These are phyloP conservation scores for Clavispora fructus DNA, from an alignment of 805 yeast species.

Conservation along the genomic window DNA sequence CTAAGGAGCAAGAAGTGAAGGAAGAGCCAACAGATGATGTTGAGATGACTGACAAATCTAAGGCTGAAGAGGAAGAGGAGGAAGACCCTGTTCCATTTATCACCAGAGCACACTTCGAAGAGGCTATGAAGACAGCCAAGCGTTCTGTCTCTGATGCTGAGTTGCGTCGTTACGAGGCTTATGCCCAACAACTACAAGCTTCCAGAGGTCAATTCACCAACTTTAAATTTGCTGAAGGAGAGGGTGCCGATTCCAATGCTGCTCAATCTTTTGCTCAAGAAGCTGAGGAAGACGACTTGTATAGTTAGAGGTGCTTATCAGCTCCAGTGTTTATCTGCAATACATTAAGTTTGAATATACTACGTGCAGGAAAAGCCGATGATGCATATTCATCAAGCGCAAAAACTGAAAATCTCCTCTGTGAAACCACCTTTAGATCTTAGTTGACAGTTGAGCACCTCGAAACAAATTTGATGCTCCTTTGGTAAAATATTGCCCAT, in stretches of 20 bases:
- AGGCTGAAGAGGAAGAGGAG: slow-evolving; percentile 55
- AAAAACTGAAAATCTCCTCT: too few species aligned
- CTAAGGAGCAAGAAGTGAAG: slow-evolving; percentile 32
- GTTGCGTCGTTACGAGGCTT: slow-evolving; percentile 96
- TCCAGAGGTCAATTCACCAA: slow-evolving; percentile 92
- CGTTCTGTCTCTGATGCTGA: slow-evolving; percentile 97
- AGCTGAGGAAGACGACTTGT: slow-evolving; percentile 36
- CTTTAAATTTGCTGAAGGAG: slow-evolving; percentile 70
- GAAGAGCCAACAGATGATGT: slow-evolving; percentile 40
- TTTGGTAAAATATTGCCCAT: too few species aligned
- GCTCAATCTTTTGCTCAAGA: slow-evolving; percentile 41
- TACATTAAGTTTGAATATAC: neutral
- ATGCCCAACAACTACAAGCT: slow-evolving; percentile 92
- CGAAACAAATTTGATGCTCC: too few species aligned
- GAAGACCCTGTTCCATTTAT: slow-evolving; percentile 96
- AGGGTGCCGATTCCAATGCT: slow-evolving; percentile 20
- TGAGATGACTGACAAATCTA: slow-evolving; percentile 36
- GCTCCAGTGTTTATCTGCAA: neutral
- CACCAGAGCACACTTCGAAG: slow-evolving; percentile 91
- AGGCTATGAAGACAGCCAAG: slow-evolving; percentile 99
- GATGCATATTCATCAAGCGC: neutral
- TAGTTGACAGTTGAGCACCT: too few species aligned
- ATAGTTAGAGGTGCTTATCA: slow-evolving; percentile 13
- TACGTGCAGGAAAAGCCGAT: neutral
- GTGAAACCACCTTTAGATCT: too few species aligned